Conservation (phyloP, 768 basidiomycete genomes). For the Leccinum subgranulosum region DNA sequence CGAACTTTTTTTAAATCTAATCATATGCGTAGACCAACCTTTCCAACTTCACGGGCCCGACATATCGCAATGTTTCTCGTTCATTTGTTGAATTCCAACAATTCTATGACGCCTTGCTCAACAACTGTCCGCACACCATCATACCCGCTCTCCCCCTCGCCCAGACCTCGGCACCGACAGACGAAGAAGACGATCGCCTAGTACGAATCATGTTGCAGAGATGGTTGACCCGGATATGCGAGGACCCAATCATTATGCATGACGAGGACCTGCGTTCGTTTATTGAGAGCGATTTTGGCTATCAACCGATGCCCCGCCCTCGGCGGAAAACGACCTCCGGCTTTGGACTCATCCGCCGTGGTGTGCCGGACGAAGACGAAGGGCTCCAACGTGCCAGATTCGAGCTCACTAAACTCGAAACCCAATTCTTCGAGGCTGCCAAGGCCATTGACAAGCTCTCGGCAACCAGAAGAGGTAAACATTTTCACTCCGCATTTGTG, state of each 20-base stretch:
- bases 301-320: slow-evolving; percentile 77
- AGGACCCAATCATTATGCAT: slow-evolving; percentile 80
- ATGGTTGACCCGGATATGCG: slow-evolving; percentile 91
- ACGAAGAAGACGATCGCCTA: slow-evolving; percentile 96
- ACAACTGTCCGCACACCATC: slow-evolving; percentile 94
- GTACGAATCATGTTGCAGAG: slow-evolving; percentile 93
- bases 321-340: slow-evolving; percentile 70
- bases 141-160: slow-evolving; percentile 94
- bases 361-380: slow-evolving; percentile 93
- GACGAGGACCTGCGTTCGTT: slow-evolving; percentile 96
- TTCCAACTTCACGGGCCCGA: slow-evolving; percentile 82
- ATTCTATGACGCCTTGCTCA: slow-evolving; percentile 86
- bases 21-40: slow-evolving; percentile 73
- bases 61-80: slow-evolving; percentile 92
- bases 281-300: slow-evolving; percentile 97
- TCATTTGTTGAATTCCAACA: slow-evolving; percentile 94
- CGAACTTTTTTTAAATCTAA: neutral
- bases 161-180: slow-evolving; percentile 93
- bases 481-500: neutral
- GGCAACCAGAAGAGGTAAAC: slow-evolving; percentile 69
- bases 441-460: slow-evolving; percentile 89
- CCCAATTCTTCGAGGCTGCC: slow-evolving; percentile 88
- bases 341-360: slow-evolving; percentile 72
- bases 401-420: slow-evolving; percentile 88
- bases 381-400: slow-evolving; percentile 86